phyloP scores from a whole-genome alignment of 139 green algal species.

The Auxenochlorella pyrenoidosa region DNA sequence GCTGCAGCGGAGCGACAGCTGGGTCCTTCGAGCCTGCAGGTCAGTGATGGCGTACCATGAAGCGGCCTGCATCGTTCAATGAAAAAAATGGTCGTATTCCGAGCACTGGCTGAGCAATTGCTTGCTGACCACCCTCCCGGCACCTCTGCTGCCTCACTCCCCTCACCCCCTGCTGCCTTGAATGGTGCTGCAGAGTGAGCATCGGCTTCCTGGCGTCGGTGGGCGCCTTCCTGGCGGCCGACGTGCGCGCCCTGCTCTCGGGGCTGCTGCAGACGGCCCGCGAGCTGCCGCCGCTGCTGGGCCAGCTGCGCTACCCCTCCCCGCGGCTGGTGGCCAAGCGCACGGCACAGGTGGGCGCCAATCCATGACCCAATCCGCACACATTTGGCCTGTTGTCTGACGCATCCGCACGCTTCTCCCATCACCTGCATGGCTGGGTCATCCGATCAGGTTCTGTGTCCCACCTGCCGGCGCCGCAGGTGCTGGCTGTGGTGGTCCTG shows the following conservation, averaged over 20 bases:
- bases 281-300: background rate
- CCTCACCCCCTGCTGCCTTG: too few relatives aligned
- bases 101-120: too few relatives aligned
- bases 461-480: background rate
- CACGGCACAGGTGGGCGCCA: background rate
- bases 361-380: too few relatives aligned
- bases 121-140: too few relatives aligned
- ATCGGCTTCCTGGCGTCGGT: background rate
- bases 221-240: background rate
- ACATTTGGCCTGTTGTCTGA: background rate
- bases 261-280: background rate
- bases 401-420: background rate
- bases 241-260: background rate
- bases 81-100: too few relatives aligned
- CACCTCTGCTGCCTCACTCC: too few relatives aligned
- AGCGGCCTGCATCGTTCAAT: too few relatives aligned
- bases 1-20: background rate
- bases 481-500: background rate
- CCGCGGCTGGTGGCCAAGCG: background rate
- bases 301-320: conserved; percentile 7
- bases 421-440: too few relatives aligned
- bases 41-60: too few relatives aligned
- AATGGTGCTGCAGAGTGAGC: background rate
- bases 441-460: too few relatives aligned
- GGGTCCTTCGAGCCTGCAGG: background rate